Conservation (phyloP, 2,329 filamentous ascomycete species). For the Fusarium globosum region DNA sequence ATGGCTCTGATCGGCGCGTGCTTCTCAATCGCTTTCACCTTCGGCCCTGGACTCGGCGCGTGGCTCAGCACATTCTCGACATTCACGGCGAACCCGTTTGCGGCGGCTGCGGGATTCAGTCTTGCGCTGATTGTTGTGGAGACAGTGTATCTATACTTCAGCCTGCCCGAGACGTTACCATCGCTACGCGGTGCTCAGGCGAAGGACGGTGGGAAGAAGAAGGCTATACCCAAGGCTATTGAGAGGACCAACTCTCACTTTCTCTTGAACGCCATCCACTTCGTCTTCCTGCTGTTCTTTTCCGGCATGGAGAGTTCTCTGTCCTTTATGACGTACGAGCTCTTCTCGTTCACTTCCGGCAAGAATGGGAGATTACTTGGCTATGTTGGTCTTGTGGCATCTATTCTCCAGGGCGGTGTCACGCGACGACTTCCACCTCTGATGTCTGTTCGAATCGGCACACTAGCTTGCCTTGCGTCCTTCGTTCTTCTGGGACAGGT, state of each 20-base stretch:
- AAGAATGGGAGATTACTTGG: constrained; percentile 89
- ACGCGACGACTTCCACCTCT: constrained; percentile 87
- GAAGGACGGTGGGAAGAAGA: constrained; percentile 36
- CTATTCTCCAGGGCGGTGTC: constrained; percentile 91
- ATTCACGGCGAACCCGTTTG: constrained; percentile 91
- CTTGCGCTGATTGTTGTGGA: constrained; percentile 86
- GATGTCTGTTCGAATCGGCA: constrained; percentile 80
- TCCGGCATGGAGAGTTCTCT: constrained; percentile 98
- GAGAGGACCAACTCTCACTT: constrained; percentile 83
- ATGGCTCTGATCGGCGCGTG: constrained; percentile 97
- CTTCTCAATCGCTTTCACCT: constrained; percentile 97
- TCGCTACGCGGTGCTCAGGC: constrained; percentile 56
- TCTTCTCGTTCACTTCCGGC: constrained; percentile 84
- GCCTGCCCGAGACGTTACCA: constrained; percentile 87
- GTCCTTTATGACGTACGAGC: constrained; percentile 95
- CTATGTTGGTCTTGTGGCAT: constrained; percentile 90
- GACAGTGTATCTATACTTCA: constrained; percentile 86
- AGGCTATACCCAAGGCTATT: constrained; percentile 39
- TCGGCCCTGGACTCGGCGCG: constrained; percentile 91
- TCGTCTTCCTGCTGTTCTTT: constrained; percentile 94
- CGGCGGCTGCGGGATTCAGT: constrained; percentile 89
- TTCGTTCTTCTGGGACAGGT: constrained; percentile 84
- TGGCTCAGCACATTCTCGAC: constrained; percentile 81
- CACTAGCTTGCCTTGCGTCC: constrained; percentile 79
- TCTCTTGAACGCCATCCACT: constrained; percentile 85